phyloP scores from a whole-genome alignment of 2,329 filamentous ascomycete genomes.

The Aspergillus fijiensis region DNA sequence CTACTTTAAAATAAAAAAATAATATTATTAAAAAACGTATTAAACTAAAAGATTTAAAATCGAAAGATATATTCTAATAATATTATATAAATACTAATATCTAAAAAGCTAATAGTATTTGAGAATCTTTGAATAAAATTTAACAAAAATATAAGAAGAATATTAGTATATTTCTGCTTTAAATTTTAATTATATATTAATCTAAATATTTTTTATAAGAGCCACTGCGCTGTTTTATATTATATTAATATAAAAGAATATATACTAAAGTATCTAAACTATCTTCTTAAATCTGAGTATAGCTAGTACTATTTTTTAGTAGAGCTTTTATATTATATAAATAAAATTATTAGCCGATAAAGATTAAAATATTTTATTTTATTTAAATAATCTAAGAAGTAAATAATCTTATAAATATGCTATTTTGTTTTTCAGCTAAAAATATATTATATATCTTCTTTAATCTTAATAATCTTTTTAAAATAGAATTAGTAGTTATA shows the following conservation, averaged over 20 bases:
- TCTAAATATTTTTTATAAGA: not conserved
- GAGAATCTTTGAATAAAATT: not conserved
- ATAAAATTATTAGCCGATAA: not conserved
- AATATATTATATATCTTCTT: too few species aligned
- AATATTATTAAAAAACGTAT: not conserved
- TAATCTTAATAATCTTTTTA: not conserved
- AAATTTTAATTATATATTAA: not conserved
- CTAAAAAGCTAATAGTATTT: not conserved
- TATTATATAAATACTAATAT: not conserved
- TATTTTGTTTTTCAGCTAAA: not conserved
- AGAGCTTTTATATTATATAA: not conserved
- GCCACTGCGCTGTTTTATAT: too few species aligned
- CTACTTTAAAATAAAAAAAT: not conserved
- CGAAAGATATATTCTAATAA: not conserved
- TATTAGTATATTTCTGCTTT: not conserved
- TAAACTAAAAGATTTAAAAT: not conserved
- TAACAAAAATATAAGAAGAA: not conserved
- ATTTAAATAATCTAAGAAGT: not conserved
- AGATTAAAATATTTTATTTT: too few species aligned
- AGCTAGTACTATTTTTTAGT: not conserved
- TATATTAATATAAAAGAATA: not conserved
- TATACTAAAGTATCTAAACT: too few species aligned
- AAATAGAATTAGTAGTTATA: not conserved
- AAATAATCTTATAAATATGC: not conserved
- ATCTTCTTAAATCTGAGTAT: too few species aligned